Conservation (phyloP, 768 basidiomycete genomes). For the Hygrophoropsis aurantiaca region DNA sequence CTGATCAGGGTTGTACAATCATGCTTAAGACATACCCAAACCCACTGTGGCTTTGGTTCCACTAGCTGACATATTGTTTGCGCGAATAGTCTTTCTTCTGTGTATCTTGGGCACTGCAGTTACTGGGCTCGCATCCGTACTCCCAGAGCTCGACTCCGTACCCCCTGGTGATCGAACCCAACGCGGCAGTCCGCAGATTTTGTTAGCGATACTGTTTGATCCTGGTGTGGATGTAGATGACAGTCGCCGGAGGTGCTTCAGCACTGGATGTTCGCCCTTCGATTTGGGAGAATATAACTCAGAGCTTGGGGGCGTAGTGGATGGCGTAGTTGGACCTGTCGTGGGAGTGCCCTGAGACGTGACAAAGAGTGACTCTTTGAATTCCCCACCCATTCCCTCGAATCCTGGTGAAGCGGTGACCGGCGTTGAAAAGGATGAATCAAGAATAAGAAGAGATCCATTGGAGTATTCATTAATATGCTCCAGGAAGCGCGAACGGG, state of each 20-base stretch:
- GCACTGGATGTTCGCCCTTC: conserved; percentile 29
- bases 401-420: conserved; percentile 10
- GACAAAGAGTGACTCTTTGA: conserved; percentile 20
- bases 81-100: conserved; percentile 27
- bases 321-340: conserved; percentile 23
- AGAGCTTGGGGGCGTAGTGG: conserved; percentile 14
- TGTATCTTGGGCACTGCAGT: conserved; percentile 29
- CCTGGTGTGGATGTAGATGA: conserved; percentile 18
- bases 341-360: conserved; percentile 21
- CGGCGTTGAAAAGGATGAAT: conserved; percentile 8
- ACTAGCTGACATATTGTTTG: conserved; percentile 11
- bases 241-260: conserved; percentile 25
- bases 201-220: conserved; percentile 22
- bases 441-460: conserved; percentile 11
- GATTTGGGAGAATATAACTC: conserved; percentile 6
- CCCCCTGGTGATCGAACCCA: conserved; percentile 18
- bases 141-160: conserved; percentile 12
- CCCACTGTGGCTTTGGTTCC: too few relatives aligned
- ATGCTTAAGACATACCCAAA: too few relatives aligned
- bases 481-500: conserved; percentile 21
- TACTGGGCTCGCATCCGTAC: conserved; percentile 19
- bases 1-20: neutral
- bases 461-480: conserved; percentile 14
- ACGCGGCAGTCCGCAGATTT: conserved; percentile 16
- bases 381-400: conserved; percentile 13